phyloP scores from a whole-genome alignment of 495 filamentous ascomycete genomes.

The Penicillium lividum region DNA sequence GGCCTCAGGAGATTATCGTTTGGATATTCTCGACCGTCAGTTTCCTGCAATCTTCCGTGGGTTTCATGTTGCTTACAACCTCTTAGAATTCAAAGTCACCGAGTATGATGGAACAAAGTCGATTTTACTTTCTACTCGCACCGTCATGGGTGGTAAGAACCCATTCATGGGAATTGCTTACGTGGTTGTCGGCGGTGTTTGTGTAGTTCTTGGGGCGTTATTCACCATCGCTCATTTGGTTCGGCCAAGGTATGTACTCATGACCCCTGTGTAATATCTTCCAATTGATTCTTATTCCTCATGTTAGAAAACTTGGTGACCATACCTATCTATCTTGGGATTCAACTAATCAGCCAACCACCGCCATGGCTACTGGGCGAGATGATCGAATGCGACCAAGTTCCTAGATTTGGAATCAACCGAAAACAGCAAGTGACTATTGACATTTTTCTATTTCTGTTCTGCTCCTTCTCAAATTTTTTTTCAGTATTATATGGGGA shows the following conservation, averaged over 20 bases:
- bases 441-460: background rate
- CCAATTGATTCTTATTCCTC: background rate
- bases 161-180: conserved; percentile 97
- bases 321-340: conserved; percentile 98
- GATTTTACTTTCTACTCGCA: conserved; percentile 89
- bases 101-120: conserved; percentile 91
- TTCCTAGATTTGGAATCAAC: conserved; percentile 13
- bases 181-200: conserved; percentile 89
- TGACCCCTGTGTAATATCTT: background rate
- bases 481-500: conserved; percentile 13
- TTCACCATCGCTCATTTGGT: conserved; percentile 90
- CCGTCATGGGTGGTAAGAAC: conserved; percentile 92
- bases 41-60: background rate
- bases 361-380: conserved; percentile 57
- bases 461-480: background rate
- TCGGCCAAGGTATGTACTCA: conserved; percentile 68
- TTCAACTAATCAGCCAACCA: conserved; percentile 68
- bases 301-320: conserved; percentile 85
- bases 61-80: background rate
- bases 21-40: conserved; percentile 73
- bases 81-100: conserved; percentile 73
- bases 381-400: conserved; percentile 33
- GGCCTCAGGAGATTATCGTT: conserved; percentile 66
- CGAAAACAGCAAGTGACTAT: conserved; percentile 10
- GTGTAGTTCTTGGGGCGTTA: conserved; percentile 79